Conservation (phyloP, 1,139 yeast species). For the Kodamaea suecica region DNA sequence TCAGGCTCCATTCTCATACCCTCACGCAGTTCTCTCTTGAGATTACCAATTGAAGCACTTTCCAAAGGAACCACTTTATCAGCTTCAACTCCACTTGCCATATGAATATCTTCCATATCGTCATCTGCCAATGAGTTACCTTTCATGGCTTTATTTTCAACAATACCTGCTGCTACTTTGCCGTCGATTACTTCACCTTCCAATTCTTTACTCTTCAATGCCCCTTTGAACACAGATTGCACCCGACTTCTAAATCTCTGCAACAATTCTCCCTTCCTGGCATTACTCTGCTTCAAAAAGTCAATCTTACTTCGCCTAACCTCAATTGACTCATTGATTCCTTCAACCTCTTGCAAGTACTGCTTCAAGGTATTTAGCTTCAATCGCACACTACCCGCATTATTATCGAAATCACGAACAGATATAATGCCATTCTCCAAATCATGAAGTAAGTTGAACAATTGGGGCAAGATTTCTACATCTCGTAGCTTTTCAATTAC, state of each 20-base stretch:
- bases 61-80: too few relatives aligned
- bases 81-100: not conserved
- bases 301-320: conserved; percentile 28
- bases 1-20: too few relatives aligned
- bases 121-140: not conserved
- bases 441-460: conserved; percentile 36
- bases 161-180: too few relatives aligned
- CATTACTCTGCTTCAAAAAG: conserved; percentile 24
- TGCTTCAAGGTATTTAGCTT: conserved; percentile 32
- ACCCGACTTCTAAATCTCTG: conserved; percentile 17
- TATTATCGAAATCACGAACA: conserved; percentile 46
- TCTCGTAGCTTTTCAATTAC: conserved; percentile 27
- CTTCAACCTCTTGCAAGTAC: conserved; percentile 36
- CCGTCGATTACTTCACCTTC: too few relatives aligned
- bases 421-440: conserved; percentile 35
- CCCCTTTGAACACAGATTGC: conserved; percentile 7
- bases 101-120: not conserved
- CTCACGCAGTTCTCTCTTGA: too few relatives aligned
- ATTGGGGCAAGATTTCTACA: conserved; percentile 39
- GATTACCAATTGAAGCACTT: too few relatives aligned
- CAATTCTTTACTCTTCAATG: not conserved
- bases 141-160: too few relatives aligned
- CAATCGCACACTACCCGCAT: conserved; percentile 41
- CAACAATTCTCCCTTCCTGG: conserved; percentile 26
- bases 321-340: conserved; percentile 37